Percentiles rank a stretch among this genome's conserved stretches.
These are phyloP conservation scores for Piromyces sp. DNA, from an alignment of 192 early-diverging fungal species.

Conservation along the genomic window DNA sequence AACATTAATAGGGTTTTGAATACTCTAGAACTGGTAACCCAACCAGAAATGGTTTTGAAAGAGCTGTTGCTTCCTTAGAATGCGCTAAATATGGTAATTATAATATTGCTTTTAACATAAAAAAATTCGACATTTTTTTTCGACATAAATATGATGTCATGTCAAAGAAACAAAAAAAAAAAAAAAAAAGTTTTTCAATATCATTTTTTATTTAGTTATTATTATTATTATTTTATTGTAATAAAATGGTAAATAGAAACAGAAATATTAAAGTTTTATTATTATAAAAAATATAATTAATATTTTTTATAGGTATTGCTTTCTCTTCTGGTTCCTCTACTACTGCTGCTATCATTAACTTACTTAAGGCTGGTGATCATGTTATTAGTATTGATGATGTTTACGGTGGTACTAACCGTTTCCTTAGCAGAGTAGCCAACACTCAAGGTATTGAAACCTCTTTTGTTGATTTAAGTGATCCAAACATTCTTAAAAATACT, in stretches of 20 bases:
- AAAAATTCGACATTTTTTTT: too few relatives aligned
- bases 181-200: too few relatives aligned
- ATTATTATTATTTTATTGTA: too few relatives aligned
- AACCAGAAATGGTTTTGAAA: constrained; percentile 55
- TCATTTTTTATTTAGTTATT: too few relatives aligned
- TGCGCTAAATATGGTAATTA: constrained; percentile 56
- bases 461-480: constrained; percentile 62
- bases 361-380: constrained; percentile 50
- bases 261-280: too few relatives aligned
- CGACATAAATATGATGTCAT: too few relatives aligned
- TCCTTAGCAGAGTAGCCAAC: constrained; percentile 65
- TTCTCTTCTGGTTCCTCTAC: constrained; percentile 71
- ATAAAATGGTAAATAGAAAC: too few relatives aligned
- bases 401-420: constrained; percentile 78
- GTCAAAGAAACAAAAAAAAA: too few relatives aligned
- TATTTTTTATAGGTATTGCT: constrained; percentile 14
- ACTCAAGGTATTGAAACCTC: constrained; percentile 44
- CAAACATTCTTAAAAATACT: constrained; percentile 35
- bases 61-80: constrained; percentile 82
- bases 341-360: constrained; percentile 62
- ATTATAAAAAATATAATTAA: neutral
- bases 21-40: constrained; percentile 74
- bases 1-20: constrained; percentile 37
- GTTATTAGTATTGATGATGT: constrained; percentile 76
- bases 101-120: too few relatives aligned